Evolutionary conservation across 306 rosid genomes (phyloP).

Genomic region (Gastrolobium villosum): DNA sequence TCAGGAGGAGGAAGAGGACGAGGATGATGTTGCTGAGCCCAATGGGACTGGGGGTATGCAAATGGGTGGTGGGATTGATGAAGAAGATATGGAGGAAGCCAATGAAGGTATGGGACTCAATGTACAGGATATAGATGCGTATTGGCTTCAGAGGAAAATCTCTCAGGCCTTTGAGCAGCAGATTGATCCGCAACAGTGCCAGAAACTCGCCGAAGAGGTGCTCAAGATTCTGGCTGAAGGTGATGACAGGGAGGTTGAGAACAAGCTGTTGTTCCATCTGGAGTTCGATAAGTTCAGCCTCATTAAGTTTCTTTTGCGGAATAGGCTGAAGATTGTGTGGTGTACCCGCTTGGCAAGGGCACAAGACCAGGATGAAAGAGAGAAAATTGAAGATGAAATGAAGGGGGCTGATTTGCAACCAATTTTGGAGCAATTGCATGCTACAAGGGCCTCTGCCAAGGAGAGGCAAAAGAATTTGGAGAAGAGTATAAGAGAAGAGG

Average conservation of each 20-base stretch:
- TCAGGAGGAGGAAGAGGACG: slow-evolving; percentile 93
- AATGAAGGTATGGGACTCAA: slow-evolving; percentile 86
- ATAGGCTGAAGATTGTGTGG: slow-evolving; percentile 89
- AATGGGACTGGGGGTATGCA: slow-evolving; percentile 81
- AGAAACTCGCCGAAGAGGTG: slow-evolving; percentile 89
- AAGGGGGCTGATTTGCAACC: slow-evolving; percentile 74
- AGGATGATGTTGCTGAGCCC: slow-evolving; percentile 73
- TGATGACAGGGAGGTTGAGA: slow-evolving; percentile 83
- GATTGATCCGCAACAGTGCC: slow-evolving; percentile 93
- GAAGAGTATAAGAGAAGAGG: slow-evolving; percentile 94
- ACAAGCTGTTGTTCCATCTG: slow-evolving; percentile 70
- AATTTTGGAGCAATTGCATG: slow-evolving; percentile 93
- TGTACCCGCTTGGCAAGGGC: slow-evolving; percentile 93
- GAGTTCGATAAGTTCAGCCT: slow-evolving; percentile 82
- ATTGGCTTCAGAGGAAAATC: slow-evolving; percentile 98
- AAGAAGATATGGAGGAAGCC: slow-evolving; percentile 85
- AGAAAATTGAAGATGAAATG: slow-evolving; percentile 92
- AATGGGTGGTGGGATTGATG: slow-evolving; percentile 94
- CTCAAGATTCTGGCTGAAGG: slow-evolving; percentile 84
- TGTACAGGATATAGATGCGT: slow-evolving; percentile 96
- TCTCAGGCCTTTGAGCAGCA: slow-evolving; percentile 88
- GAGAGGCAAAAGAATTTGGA: slow-evolving; percentile 95
- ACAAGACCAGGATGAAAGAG: slow-evolving; percentile 83
- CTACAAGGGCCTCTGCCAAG: slow-evolving; percentile 87
- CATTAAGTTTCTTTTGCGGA: slow-evolving; percentile 74